phyloP scores from a whole-genome alignment of 345 rosid genomes.

The Bruguiera parviflora region DNA sequence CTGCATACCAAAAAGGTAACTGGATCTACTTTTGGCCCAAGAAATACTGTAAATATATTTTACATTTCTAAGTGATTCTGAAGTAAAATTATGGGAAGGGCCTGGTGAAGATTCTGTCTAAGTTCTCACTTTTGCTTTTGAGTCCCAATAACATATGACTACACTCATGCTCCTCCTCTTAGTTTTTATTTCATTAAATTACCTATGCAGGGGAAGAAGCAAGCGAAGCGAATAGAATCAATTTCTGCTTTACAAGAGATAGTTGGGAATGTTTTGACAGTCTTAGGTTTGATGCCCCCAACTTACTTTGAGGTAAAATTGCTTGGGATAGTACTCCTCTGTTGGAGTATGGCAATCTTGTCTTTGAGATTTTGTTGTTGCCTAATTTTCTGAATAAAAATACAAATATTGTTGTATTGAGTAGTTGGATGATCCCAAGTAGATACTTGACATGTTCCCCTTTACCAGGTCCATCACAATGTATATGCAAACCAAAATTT shows the following conservation, averaged over 20 bases:
- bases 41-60: no score
- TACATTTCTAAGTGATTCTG: no score
- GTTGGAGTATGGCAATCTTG: background rate
- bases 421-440: no score
- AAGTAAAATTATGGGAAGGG: no score
- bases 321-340: background rate
- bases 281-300: slow-evolving; percentile 73
- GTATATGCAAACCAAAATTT: no score
- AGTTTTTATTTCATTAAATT: no score
- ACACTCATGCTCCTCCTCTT: no score
- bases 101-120: no score
- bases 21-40: background rate
- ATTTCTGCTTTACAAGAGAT: slow-evolving; percentile 60
- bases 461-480: no score
- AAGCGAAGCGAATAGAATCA: slow-evolving; percentile 59
- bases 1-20: slow-evolving; percentile 76
- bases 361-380: background rate
- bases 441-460: no score
- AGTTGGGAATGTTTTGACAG: slow-evolving; percentile 51
- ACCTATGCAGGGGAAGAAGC: slow-evolving; percentile 71
- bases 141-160: no score
- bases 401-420: background rate
- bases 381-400: background rate
- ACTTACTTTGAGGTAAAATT: slow-evolving; percentile 68
- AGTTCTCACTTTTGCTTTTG: no score